phyloP scores from a whole-genome alignment of 805 yeast genomes.

The Ogataea nitratoaversa region DNA sequence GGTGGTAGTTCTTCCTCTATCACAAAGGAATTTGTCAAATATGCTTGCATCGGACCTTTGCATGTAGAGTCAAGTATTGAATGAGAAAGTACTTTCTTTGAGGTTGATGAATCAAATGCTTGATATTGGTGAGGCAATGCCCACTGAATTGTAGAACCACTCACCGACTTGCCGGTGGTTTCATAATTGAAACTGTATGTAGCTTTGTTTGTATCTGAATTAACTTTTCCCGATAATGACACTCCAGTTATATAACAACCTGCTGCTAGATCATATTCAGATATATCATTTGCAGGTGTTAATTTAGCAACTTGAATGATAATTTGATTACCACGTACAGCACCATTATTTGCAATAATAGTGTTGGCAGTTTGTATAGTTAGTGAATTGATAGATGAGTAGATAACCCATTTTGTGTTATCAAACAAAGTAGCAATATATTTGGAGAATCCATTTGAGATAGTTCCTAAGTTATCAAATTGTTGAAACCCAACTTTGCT shows the following conservation, averaged over 20 bases:
- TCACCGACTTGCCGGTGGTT: constrained; percentile 19
- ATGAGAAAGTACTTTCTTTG: constrained; percentile 19
- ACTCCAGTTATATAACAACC: constrained; percentile 57
- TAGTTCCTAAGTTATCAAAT: constrained; percentile 36
- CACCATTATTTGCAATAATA: constrained; percentile 17
- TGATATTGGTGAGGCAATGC: constrained; percentile 51
- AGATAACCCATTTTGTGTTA: constrained; percentile 63
- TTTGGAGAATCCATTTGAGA: constrained; percentile 43
- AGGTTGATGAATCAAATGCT: constrained; percentile 27
- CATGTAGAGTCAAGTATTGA: constrained; percentile 47
- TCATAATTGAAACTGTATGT: constrained; percentile 40
- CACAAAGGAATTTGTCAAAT: constrained; percentile 30
- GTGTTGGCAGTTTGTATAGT: constrained; percentile 24
- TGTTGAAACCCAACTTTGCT: constrained; percentile 62
- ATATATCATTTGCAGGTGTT: constrained; percentile 29
- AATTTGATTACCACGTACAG: constrained; percentile 31
- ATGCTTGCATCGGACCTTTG: constrained; percentile 50
- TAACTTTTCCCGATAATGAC: constrained; percentile 37
- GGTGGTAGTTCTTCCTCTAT: constrained; percentile 31
- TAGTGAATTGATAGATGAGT: constrained; percentile 28
- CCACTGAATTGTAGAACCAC: constrained; percentile 37
- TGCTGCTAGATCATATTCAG: constrained; percentile 57
- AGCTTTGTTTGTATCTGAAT: constrained; percentile 28
- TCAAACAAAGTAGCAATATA: constrained; percentile 52
- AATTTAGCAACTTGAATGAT: constrained; percentile 51